phyloP scores from a whole-genome alignment of 1,139 yeast genomes.

The Yamadazyma dushanensis region DNA sequence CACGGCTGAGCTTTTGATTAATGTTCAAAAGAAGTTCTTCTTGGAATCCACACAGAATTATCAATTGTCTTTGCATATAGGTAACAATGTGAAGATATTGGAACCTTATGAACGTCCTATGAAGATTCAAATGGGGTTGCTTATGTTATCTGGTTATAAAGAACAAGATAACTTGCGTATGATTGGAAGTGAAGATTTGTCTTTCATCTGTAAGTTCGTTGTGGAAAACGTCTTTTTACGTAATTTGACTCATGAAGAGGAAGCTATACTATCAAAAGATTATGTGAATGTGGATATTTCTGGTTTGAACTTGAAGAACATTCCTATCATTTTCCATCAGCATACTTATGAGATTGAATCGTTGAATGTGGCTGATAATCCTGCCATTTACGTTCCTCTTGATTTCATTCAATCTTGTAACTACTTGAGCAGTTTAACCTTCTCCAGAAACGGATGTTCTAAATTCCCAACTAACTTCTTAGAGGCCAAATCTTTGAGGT shows the following conservation, averaged over 20 bases:
- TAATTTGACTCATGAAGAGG: slow-evolving; percentile 67
- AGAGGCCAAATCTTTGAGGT: slow-evolving; percentile 66
- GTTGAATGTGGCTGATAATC: slow-evolving; percentile 83
- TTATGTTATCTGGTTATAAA: slow-evolving; percentile 78
- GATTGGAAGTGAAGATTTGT: slow-evolving; percentile 84
- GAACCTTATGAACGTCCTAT: slow-evolving; percentile 77
- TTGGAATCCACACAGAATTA: slow-evolving; percentile 68
- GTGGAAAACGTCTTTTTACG: slow-evolving; percentile 72
- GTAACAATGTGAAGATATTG: slow-evolving; percentile 74
- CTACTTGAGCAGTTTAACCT: slow-evolving; percentile 65
- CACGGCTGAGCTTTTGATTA: slow-evolving; percentile 68
- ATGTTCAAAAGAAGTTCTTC: slow-evolving; percentile 75
- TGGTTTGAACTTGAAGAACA: slow-evolving; percentile 74
- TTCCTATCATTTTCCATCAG: slow-evolving; percentile 80
- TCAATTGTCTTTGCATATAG: slow-evolving; percentile 77
- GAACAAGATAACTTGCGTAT: slow-evolving; percentile 73
- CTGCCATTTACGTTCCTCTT: slow-evolving; percentile 77
- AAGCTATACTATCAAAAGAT: slow-evolving; percentile 60
- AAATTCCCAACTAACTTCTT: slow-evolving; percentile 73
- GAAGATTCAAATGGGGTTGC: slow-evolving; percentile 69
- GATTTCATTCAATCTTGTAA: slow-evolving; percentile 85
- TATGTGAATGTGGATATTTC: slow-evolving; percentile 75
- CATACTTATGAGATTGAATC: slow-evolving; percentile 81
- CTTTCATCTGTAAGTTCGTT: slow-evolving; percentile 82
- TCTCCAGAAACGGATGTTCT: slow-evolving; percentile 72